Evolutionary conservation across 139 green algal species (phyloP).

Genomic region (Picochlorum costavermella): DNA sequence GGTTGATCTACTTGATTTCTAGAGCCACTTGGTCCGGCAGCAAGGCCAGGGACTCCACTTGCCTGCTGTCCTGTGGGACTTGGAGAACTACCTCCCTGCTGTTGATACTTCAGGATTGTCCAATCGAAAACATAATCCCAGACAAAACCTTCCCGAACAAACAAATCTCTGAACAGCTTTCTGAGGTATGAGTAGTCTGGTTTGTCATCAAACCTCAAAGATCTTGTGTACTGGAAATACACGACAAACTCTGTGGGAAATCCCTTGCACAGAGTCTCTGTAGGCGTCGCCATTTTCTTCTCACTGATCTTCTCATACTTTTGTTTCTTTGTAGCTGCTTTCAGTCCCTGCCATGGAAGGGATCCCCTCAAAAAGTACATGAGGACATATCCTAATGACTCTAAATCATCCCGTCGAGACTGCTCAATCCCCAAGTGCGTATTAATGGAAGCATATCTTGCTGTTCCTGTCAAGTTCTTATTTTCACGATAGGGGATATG

Average conservation of each 20-base stretch:
- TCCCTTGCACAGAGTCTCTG: conserved; percentile 95
- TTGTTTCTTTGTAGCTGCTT: conserved; percentile 98
- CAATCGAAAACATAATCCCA: conserved; percentile 99
- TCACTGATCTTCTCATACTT: conserved; percentile 99
- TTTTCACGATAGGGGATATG: conserved; percentile 99
- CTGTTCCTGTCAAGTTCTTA: conserved; percentile 98
- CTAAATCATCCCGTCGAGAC: conserved; percentile 88
- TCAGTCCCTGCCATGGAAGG: conserved; percentile 95
- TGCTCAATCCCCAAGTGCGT: conserved; percentile 99
- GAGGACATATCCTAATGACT: conserved; percentile 93
- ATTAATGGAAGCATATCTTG: conserved; percentile 98
- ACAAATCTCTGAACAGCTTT: conserved; percentile 98
- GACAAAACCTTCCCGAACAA: conserved; percentile 92
- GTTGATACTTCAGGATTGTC: conserved; percentile 95
- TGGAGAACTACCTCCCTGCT: conserved; percentile 30
- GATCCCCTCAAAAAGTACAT: conserved; percentile 98
- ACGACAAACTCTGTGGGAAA: conserved; percentile 94
- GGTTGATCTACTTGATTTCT: neutral
- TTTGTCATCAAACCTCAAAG: conserved; percentile 98
- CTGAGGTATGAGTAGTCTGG: conserved; percentile 98
- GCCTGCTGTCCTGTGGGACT: conserved; percentile 4
- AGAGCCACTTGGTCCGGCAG: neutral
- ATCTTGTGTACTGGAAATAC: conserved; percentile 96
- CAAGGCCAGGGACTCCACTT: neutral
- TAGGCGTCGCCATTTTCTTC: conserved; percentile 99